Conservation (phyloP, 345 rosid genomes). For the Raphanus sativus region DNA sequence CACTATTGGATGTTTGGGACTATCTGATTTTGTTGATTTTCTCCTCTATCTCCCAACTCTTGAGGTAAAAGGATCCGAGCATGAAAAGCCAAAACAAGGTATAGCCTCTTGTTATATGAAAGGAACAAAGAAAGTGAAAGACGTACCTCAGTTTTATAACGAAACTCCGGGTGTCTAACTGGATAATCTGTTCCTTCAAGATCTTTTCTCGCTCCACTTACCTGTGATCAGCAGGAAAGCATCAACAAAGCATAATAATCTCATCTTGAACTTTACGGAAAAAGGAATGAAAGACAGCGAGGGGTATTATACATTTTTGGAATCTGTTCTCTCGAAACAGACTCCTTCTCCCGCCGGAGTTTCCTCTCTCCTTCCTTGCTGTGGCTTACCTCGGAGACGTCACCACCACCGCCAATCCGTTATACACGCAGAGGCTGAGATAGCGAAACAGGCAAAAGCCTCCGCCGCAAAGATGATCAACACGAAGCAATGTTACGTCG, state of each 20-base stretch:
- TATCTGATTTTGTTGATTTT: slow-evolving; percentile 95
- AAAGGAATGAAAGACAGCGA: too few relatives aligned
- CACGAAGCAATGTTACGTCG: background rate
- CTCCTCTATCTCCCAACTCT: slow-evolving; percentile 99
- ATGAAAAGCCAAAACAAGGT: background rate
- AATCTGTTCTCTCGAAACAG: slow-evolving; percentile 31
- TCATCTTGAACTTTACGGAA: background rate
- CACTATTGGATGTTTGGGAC: slow-evolving; percentile 81
- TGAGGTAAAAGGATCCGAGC: slow-evolving; percentile 50
- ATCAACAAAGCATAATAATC: slow-evolving; percentile 19
- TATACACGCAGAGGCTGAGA: background rate
- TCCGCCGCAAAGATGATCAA: background rate
- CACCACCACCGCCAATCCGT: background rate
- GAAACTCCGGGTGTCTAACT: slow-evolving; percentile 84
- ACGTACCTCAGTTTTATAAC: slow-evolving; percentile 70
- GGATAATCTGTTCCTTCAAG: slow-evolving; percentile 65
- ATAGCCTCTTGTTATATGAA: background rate
- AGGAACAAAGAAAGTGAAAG: slow-evolving; percentile 45
- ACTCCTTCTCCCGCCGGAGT: background rate
- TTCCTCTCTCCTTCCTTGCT: background rate
- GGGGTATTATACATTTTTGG: background rate
- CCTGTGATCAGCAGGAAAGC: slow-evolving; percentile 1
- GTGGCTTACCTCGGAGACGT: background rate
- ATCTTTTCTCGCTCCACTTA: slow-evolving; percentile 28
- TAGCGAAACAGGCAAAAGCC: background rate